Evolutionary conservation across 192 early-diverging fungal species (phyloP), one percentile per base, ranked within the genome.

Genomic region (Endogone sp.): DNA sequence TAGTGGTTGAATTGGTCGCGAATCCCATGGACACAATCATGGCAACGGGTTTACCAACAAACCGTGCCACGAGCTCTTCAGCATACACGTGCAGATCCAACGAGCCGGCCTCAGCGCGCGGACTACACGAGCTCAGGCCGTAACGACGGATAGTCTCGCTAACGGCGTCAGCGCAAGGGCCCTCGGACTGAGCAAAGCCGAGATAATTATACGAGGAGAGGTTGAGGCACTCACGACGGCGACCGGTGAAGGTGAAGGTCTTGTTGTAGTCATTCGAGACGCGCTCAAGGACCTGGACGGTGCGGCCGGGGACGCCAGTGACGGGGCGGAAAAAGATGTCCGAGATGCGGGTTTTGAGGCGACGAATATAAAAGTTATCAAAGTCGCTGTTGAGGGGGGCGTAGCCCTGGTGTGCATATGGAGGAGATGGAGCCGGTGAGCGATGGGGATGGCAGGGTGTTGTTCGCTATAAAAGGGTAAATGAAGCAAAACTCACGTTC

Each of bases 191-290:
- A 54, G 94, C 95, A 84, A 99, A 99, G 2, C 97, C 97, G 63
- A 99, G 87, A 73, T 99, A 99, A 76, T 99, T 99, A 82, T 99
- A 99, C 20, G 94, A 96, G 2, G 94, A 91, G 74, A 99, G 80
- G 75, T 99, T 99, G 71, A 99, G 86, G 31, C 85, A 87, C 71
- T 94, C 90, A 61, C 76, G 88, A 59, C 84, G 86, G 28, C 78
- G 85, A 21, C 96, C 95, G 24, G 94, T 94, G 67, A 96, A 85
- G 77, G 90, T 73, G 75, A 94, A 97, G 3, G 93, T 87, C 32
- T 84, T 82, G 84, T 95, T 94, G 66, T 85, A 92, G 77, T 99
- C 94, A 25, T 79, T 75, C 29, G 92, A 91, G n/a, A 88, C 82
- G 44, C 97, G 89, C 55, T 98, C 95, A 16, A 99, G 72, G 56